Conservation (phyloP, 75 land plant genomes). For the Ceratopteris richardii region DNA sequence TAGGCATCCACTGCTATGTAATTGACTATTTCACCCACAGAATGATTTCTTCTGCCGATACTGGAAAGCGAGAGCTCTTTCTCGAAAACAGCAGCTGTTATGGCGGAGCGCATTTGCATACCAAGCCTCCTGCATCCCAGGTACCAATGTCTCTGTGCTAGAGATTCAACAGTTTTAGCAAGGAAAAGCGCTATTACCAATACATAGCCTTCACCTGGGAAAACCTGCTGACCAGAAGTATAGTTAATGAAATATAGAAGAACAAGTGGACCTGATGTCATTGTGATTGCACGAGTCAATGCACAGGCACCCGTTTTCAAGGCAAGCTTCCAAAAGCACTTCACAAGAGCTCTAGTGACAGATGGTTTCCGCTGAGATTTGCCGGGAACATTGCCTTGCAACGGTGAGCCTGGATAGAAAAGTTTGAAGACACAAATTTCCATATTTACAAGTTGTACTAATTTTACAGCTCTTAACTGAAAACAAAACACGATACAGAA, state of each 20-base stretch:
- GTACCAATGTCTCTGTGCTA: constrained; percentile 51
- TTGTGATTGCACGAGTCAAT: constrained; percentile 30
- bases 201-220: constrained; percentile 13
- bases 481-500: no score
- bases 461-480: no score
- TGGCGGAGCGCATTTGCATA: constrained; percentile 59
- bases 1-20: constrained; percentile 77
- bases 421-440: no score
- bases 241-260: constrained; percentile 44
- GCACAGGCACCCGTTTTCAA: constrained; percentile 37
- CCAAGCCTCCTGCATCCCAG: constrained; percentile 49
- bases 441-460: no score
- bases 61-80: constrained; percentile 63
- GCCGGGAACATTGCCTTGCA: no score
- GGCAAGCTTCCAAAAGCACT: constrained; percentile 40
- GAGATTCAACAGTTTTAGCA: constrained; percentile 49
- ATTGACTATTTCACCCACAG: constrained; percentile 71
- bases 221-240: constrained; percentile 16
- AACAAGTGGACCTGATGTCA: constrained; percentile 40
- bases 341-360: neutral
- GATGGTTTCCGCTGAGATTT: no score
- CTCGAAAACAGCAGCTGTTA: constrained; percentile 56
- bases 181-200: constrained; percentile 33
- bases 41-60: constrained; percentile 39
- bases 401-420: no score